A percentile compares a stretch with the other conserved stretches of the same genome.
These are phyloP conservation scores for Lasiodiplodia gonubiensis DNA, from an alignment of 2,329 filamentous ascomycete species.

Conservation along the genomic window DNA sequence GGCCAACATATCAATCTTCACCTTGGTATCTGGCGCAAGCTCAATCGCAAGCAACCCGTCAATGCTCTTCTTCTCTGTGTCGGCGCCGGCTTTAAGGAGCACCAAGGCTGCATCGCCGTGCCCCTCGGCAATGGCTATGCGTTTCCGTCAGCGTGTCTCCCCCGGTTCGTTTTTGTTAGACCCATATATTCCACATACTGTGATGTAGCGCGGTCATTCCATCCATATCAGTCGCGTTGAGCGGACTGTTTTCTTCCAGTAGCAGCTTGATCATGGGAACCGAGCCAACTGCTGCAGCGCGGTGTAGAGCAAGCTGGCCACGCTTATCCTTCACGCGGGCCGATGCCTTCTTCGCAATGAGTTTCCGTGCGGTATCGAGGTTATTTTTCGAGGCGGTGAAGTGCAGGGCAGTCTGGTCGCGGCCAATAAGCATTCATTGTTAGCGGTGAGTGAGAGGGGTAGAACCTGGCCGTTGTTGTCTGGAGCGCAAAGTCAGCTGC, in stretches of 20 bases:
- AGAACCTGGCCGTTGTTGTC: constrained; percentile 67
- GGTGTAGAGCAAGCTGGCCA: constrained; percentile 88
- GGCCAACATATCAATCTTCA: constrained; percentile 46
- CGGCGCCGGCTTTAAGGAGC: constrained; percentile 83
- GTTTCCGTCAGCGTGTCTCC: not conserved
- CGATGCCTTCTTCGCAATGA: constrained; percentile 78
- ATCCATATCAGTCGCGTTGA: constrained; percentile 81
- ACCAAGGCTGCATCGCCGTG: constrained; percentile 81
- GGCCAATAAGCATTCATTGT: constrained; percentile 20
- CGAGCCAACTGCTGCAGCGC: constrained; percentile 87
- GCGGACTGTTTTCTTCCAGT: constrained; percentile 75
- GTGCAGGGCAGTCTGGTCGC: constrained; percentile 77
- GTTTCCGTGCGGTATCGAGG: constrained; percentile 76
- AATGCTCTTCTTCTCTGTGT: constrained; percentile 75
- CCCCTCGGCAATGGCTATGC: constrained; percentile 71
- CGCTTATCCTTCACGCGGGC: constrained; percentile 82
- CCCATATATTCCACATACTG: constrained; percentile 32
- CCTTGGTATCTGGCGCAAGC: constrained; percentile 84
- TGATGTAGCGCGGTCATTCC: constrained; percentile 93
- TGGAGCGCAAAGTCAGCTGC: constrained; percentile 38
- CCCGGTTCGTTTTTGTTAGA: too few species aligned
- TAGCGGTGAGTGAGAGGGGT: constrained; percentile 37
- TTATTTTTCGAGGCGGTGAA: constrained; percentile 91
- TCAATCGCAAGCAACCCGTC: constrained; percentile 77
- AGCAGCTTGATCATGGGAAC: constrained; percentile 85